Conservation (phyloP, 1,284 basidiomycete genomes). For the Meira nashicola region DNA sequence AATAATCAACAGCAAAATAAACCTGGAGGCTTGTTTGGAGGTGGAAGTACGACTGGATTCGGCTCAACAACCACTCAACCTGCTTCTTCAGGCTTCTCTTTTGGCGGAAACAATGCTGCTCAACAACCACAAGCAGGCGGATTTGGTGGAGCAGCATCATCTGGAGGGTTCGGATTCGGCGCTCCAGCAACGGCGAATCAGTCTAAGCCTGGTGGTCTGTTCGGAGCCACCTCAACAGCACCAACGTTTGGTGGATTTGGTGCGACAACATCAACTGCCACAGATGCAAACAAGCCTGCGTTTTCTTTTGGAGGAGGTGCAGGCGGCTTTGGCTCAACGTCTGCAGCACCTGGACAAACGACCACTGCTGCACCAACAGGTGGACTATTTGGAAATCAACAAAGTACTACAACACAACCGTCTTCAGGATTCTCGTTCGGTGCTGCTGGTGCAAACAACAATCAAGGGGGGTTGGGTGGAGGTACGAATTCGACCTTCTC, state of each 20-base stretch:
- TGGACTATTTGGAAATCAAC: constrained; percentile 53
- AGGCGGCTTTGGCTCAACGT: constrained; percentile 25
- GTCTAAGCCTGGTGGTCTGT: constrained; percentile 3
- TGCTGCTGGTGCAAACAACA: constrained; percentile 14
- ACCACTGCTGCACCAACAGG: constrained; percentile 44
- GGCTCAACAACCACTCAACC: constrained; percentile 41
- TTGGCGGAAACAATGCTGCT: constrained; percentile 24
- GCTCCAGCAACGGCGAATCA: constrained; percentile 1
- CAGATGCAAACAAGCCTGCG: constrained; percentile 35
- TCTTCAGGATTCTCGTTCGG: constrained; percentile 21
- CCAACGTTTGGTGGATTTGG: constrained; percentile 37
- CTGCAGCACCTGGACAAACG: constrained; percentile 21
- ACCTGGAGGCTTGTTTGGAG: constrained; percentile 35
- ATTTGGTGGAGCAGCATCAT: background rate
- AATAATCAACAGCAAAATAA: constrained; percentile 48
- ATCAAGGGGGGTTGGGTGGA: constrained; percentile 21
- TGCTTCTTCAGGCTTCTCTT: constrained; percentile 45
- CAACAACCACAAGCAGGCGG: constrained; percentile 20
- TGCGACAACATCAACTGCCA: constrained; percentile 20
- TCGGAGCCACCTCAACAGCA: constrained; percentile 15
- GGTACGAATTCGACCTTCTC: constrained; percentile 14
- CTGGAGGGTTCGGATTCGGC: constrained; percentile 3
- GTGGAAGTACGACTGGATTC: constrained; percentile 32
- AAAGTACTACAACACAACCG: constrained; percentile 30
- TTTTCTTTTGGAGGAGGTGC: constrained; percentile 40